Conservation (phyloP, 2,329 filamentous ascomycete genomes). For the Biscogniauxia sp. region DNA sequence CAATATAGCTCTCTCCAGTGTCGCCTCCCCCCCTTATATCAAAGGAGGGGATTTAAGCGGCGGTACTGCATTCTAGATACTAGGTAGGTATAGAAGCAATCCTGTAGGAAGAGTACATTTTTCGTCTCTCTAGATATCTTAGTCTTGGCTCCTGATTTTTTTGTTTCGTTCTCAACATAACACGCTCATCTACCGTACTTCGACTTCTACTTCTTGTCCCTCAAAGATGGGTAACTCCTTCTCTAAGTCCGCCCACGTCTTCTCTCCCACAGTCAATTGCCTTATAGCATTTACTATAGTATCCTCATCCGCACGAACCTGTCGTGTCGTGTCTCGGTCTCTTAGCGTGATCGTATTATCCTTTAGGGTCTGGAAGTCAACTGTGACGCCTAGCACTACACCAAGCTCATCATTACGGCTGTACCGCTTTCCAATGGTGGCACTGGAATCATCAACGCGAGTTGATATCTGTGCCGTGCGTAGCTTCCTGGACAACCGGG, state of each 20-base stretch:
- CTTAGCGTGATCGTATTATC: slow-evolving; percentile 83
- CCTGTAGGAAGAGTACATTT: no score
- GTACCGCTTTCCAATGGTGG: slow-evolving; percentile 93
- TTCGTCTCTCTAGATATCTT: not conserved
- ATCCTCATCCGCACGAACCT: slow-evolving; percentile 80
- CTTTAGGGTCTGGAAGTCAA: slow-evolving; percentile 93
- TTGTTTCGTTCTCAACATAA: not conserved
- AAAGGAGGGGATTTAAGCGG: no score
- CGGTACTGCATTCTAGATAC: not conserved
- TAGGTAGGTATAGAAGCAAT: no score
- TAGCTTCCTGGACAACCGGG: slow-evolving; percentile 71
- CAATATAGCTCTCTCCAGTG: no score
- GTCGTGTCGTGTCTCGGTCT: slow-evolving; percentile 86
- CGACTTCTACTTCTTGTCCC: slow-evolving; percentile 61
- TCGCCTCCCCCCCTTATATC: no score
- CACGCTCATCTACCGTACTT: not conserved
- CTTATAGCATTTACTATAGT: slow-evolving; percentile 73
- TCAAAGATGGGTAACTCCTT: slow-evolving; percentile 81
- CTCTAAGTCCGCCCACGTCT: slow-evolving; percentile 67
- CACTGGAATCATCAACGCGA: slow-evolving; percentile 85
- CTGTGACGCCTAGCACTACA: slow-evolving; percentile 88
- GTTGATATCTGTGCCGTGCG: slow-evolving; percentile 75
- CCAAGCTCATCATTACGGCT: slow-evolving; percentile 93
- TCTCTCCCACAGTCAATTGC: slow-evolving; percentile 45
- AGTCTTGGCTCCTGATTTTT: not conserved